Evolutionary conservation across 257 asterid genomes (phyloP).

Genomic region (Scutellaria baicalensis): DNA sequence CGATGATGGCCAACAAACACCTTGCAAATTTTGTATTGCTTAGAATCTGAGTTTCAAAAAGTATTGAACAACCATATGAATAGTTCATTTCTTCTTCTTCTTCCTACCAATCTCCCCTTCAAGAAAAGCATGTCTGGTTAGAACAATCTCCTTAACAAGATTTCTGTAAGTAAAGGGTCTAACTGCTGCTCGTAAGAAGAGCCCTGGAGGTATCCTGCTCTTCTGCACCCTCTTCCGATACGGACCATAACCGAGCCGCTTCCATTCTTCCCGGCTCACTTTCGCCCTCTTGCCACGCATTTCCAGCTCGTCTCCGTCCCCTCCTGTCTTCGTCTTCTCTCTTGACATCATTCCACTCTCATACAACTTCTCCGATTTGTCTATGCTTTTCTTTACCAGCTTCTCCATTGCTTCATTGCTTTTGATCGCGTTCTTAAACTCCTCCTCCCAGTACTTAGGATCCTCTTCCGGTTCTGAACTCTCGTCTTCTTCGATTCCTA

Average conservation of each 20-base stretch:
- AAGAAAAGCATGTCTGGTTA: slow-evolving; percentile 71
- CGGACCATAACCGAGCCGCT: slow-evolving; percentile 61
- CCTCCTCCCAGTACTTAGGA: slow-evolving; percentile 67
- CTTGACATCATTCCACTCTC: slow-evolving; percentile 27
- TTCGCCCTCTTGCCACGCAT: slow-evolving; percentile 63
- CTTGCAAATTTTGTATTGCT: too few species aligned
- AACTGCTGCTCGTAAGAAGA: slow-evolving; percentile 76
- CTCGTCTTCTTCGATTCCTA: slow-evolving; percentile 54
- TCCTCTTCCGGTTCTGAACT: slow-evolving; percentile 48
- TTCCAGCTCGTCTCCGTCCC: slow-evolving; percentile 61
- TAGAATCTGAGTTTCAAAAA: too few species aligned
- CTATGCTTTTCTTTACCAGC: slow-evolving; percentile 48
- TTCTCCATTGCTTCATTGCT: slow-evolving; percentile 86
- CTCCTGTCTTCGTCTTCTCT: slow-evolving; percentile 23
- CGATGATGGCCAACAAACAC: too few species aligned
- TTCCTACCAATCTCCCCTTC: slow-evolving; percentile 72
- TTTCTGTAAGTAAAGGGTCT: slow-evolving; percentile 83
- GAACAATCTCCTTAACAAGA: slow-evolving; percentile 86
- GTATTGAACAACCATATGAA: too few species aligned
- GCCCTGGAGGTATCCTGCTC: slow-evolving; percentile 71
- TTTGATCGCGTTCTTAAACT: slow-evolving; percentile 68
- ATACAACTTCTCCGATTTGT: slow-evolving; percentile 30
- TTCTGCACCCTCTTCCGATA: slow-evolving; percentile 52
- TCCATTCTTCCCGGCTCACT: slow-evolving; percentile 69
- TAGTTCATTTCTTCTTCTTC: slow-evolving; percentile 17